A percentile compares a stretch with the other conserved stretches of the same genome.
These are phyloP conservation scores for Acrocalymma vagum DNA, from an alignment of 2,329 filamentous ascomycete species.

Conservation along the genomic window DNA sequence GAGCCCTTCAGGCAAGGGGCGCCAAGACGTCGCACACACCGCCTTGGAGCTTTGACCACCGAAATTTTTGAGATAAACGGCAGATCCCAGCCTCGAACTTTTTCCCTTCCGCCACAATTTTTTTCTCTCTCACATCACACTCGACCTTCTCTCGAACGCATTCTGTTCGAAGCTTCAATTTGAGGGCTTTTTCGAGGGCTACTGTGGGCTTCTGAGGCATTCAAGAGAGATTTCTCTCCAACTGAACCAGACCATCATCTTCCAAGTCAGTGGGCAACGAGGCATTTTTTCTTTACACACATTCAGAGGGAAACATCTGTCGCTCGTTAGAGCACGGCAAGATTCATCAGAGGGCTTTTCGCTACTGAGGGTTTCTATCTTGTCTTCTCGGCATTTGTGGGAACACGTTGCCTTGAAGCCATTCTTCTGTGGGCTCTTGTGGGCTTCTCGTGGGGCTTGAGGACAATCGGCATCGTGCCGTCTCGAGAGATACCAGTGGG, in stretches of 20 bases:
- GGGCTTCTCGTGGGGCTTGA: slow-evolving; percentile 56
- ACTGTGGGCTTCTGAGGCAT: slow-evolving; percentile 46
- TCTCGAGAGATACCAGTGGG: slow-evolving; percentile 53
- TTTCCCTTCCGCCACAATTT: slow-evolving; percentile 22
- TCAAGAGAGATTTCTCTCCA: slow-evolving; percentile 25
- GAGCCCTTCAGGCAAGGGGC: too few species aligned
- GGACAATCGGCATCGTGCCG: slow-evolving; percentile 47
- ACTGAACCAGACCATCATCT: slow-evolving; percentile 42
- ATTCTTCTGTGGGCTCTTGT: slow-evolving; percentile 57
- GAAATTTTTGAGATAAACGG: slow-evolving; percentile 9
- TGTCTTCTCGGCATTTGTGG: slow-evolving; percentile 61
- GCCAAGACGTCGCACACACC: too few species aligned
- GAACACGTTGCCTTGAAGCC: slow-evolving; percentile 59
- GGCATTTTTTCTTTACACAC: slow-evolving; percentile 50
- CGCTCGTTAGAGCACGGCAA: slow-evolving; percentile 46
- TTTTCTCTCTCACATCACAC: slow-evolving; percentile 24
- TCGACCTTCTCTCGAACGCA: slow-evolving; percentile 26
- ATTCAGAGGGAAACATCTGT: slow-evolving; percentile 42
- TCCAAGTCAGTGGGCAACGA: slow-evolving; percentile 52
- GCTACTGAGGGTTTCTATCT: slow-evolving; percentile 51
- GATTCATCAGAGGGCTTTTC: slow-evolving; percentile 49
- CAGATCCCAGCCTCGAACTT: slow-evolving; percentile 18
- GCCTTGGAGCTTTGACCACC: slow-evolving; percentile 7
- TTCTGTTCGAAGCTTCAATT: slow-evolving; percentile 29
- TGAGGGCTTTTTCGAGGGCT: slow-evolving; percentile 43